Conservation (phyloP, 345 rosid species). For the Moringa oleifera region DNA sequence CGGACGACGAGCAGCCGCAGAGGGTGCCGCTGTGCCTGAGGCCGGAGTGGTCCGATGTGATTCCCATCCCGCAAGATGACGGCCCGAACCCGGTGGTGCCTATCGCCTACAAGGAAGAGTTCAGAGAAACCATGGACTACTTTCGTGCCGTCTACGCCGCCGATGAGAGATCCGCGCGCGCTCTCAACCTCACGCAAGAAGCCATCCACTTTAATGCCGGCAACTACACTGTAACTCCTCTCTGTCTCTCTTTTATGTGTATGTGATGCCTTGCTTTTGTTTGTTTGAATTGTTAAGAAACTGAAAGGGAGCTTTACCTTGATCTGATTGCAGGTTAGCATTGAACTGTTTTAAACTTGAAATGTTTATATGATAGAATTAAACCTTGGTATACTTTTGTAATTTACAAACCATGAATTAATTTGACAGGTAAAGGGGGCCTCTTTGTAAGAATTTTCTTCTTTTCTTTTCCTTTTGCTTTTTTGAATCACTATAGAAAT, state of each 20-base stretch:
- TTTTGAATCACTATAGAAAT: too few relatives aligned
- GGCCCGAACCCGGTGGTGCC: conserved; percentile 82
- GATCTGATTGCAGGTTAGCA: too few relatives aligned
- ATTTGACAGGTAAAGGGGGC: too few relatives aligned
- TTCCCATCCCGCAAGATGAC: conserved; percentile 70
- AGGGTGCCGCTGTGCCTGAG: conserved; percentile 41
- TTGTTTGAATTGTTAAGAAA: not conserved
- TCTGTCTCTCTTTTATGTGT: not conserved
- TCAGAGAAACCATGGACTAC: conserved; percentile 84
- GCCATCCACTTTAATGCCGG: conserved; percentile 66
- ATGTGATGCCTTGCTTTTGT: not conserved
- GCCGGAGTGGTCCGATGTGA: conserved; percentile 74
- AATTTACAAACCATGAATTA: too few relatives aligned
- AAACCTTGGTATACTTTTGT: too few relatives aligned
- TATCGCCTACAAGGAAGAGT: conserved; percentile 72
- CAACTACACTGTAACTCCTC: conserved; percentile 68
- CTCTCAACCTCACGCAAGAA: conserved; percentile 56
- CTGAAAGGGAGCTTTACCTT: not conserved
- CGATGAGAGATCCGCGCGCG: conserved; percentile 75
- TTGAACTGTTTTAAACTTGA: too few relatives aligned
- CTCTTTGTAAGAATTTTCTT: too few relatives aligned
- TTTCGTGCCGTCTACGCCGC: conserved; percentile 72
- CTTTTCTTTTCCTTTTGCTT: too few relatives aligned
- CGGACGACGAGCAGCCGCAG: conserved; percentile 16
- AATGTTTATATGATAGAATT: too few relatives aligned